Conservation (phyloP, 306 rosid genomes). For the Prunus campanulata region DNA sequence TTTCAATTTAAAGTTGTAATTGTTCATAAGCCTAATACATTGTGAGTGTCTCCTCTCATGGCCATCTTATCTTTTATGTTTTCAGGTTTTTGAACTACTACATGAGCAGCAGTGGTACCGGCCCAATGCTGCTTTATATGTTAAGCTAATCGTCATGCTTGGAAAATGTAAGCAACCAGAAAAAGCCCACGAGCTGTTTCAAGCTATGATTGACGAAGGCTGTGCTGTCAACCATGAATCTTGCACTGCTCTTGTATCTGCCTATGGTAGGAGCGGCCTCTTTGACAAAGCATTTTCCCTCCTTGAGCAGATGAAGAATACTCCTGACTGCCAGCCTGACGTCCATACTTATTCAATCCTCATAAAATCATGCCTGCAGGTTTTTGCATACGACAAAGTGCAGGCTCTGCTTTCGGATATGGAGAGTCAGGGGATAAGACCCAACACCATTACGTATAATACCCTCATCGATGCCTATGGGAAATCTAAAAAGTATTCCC, state of each 20-base stretch:
- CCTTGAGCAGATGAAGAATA: slow-evolving; percentile 73
- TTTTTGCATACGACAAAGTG: slow-evolving; percentile 71
- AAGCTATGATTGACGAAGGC: slow-evolving; percentile 84
- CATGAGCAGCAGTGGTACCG: slow-evolving; percentile 91
- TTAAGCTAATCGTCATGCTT: slow-evolving; percentile 88
- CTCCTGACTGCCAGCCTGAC: slow-evolving; percentile 75
- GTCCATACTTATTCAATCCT: slow-evolving; percentile 87
- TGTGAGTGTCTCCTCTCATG: slow-evolving; percentile 20
- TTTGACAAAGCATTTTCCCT: slow-evolving; percentile 76
- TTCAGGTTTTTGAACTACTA: slow-evolving; percentile 78
- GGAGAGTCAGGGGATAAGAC: slow-evolving; percentile 64
- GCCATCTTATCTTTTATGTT: not conserved
- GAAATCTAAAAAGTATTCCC: slow-evolving; percentile 74
- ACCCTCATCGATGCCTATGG: slow-evolving; percentile 87
- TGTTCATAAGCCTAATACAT: not conserved
- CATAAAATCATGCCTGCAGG: slow-evolving; percentile 80
- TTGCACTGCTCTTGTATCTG: slow-evolving; percentile 84
- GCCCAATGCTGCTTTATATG: slow-evolving; percentile 67
- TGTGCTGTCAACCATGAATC: slow-evolving; percentile 64
- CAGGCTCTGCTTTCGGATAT: slow-evolving; percentile 71
- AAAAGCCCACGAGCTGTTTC: slow-evolving; percentile 72
- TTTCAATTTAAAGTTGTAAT: not conserved
- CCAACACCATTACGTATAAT: slow-evolving; percentile 81
- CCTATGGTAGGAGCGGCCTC: slow-evolving; percentile 83
- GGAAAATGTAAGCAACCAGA: slow-evolving; percentile 93